A percentile compares a stretch with the other conserved stretches of the same genome.
These are phyloP conservation scores for Jackrogersella minutella DNA, from an alignment of 495 filamentous ascomycete genomes.

Conservation along the genomic window DNA sequence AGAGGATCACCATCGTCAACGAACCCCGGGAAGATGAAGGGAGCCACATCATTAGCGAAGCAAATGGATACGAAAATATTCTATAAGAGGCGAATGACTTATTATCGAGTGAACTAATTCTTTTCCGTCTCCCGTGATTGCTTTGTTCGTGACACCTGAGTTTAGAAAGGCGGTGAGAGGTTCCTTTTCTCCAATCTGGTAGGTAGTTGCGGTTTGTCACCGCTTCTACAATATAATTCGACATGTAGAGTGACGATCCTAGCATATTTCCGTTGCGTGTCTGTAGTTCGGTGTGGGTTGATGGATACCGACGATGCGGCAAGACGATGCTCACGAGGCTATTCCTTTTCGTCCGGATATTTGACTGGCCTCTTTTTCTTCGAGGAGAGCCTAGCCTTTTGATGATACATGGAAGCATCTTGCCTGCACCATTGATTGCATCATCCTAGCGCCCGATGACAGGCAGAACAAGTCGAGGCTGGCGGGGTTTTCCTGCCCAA, in stretches of 20 bases:
- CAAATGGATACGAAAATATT: conserved; percentile 39
- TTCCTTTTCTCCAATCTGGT: neutral
- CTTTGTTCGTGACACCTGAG: conserved; percentile 14
- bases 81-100: conserved; percentile 37
- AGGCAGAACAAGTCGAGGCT: too few relatives aligned
- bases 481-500: too few relatives aligned
- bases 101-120: neutral
- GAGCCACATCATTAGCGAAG: conserved; percentile 26
- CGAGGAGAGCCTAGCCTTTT: neutral
- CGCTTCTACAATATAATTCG: conserved; percentile 13
- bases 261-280: neutral
- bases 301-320: conserved; percentile 4
- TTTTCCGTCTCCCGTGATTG: neutral
- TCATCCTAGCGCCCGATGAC: too few relatives aligned
- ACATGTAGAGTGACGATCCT: conserved; percentile 12
- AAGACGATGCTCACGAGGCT: neutral
- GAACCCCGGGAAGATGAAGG: conserved; percentile 1
- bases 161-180: conserved; percentile 30
- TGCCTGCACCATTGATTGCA: neutral
- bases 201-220: conserved; percentile 8
- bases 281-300: conserved; percentile 7
- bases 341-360: neutral
- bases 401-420: neutral
- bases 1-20: conserved; percentile 8
- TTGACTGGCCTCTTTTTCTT: neutral